phyloP scores from a whole-genome alignment of 2,329 filamentous ascomycete genomes.

The Colletotrichum cuscutae region DNA sequence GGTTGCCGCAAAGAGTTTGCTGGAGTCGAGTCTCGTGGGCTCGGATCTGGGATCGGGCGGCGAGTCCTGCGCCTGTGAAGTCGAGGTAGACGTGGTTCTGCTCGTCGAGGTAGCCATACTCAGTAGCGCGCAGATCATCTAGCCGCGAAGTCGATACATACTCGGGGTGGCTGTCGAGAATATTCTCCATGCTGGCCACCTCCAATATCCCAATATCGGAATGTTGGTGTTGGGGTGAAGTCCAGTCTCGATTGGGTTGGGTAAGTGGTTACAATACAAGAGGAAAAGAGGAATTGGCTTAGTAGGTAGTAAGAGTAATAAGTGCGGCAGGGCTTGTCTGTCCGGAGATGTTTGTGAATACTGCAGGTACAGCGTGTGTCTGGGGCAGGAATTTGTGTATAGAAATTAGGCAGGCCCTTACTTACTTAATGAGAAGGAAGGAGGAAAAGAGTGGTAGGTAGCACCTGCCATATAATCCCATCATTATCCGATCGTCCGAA shows the following conservation, averaged over 20 bases:
- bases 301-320: background rate
- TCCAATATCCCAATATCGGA: background rate
- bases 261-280: too few relatives aligned
- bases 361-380: background rate
- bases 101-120: constrained; percentile 50
- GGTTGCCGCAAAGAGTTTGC: constrained; percentile 49
- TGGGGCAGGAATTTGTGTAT: background rate
- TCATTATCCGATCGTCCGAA: background rate
- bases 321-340: too few relatives aligned
- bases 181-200: constrained; percentile 3
- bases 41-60: constrained; percentile 44
- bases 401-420: background rate
- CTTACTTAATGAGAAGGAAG: too few relatives aligned
- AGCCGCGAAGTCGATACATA: constrained; percentile 44
- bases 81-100: constrained; percentile 53
- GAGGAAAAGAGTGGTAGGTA: background rate
- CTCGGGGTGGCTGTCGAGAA: constrained; percentile 44
- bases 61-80: constrained; percentile 52
- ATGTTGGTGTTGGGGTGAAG: background rate
- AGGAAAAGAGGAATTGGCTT: background rate
- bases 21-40: constrained; percentile 45
- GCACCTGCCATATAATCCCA: background rate
- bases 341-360: background rate
- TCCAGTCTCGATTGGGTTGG: too few relatives aligned
- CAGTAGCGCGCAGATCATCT: constrained; percentile 44